Percentiles rank a stretch among this genome's conserved stretches.
Conservation (phyloP, 2,329 filamentous ascomycete species). For the Fusarium penzigii region DNA sequence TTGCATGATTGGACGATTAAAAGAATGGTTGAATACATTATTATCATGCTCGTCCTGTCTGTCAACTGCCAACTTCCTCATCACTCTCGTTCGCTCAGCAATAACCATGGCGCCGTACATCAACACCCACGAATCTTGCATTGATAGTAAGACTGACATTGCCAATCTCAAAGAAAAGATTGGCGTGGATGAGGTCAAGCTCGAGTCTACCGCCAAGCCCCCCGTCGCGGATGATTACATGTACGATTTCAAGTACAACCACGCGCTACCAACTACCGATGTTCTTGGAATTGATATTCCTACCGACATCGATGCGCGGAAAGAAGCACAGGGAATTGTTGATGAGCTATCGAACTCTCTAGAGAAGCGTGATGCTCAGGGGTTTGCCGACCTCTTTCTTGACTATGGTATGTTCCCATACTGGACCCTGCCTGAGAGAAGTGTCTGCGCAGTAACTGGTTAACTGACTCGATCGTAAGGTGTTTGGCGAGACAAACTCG, state of each 20-base stretch:
- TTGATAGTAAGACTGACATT: background rate
- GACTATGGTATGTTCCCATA: background rate
- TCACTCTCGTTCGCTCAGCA: conserved; percentile 3
- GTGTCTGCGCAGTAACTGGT: conserved; percentile 1
- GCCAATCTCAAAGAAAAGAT: conserved; percentile 2
- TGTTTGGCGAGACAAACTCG: conserved; percentile 39
- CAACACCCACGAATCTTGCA: conserved; percentile 2
- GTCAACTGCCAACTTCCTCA: background rate
- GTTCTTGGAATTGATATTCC: conserved; percentile 32
- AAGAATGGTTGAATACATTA: background rate
- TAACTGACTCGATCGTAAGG: conserved; percentile 23
- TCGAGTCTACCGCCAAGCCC: conserved; percentile 4
- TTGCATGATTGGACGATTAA: background rate
- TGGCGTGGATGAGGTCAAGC: conserved; percentile 1
- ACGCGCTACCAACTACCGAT: conserved; percentile 33
- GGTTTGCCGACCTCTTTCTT: conserved; percentile 4
- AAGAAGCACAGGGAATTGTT: conserved; percentile 21
- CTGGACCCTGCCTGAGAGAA: background rate
- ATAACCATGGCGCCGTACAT: conserved; percentile 6
- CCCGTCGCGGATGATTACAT: conserved; percentile 41
- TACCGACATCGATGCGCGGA: conserved; percentile 16
- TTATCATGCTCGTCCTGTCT: background rate
- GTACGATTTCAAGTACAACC: conserved; percentile 44
- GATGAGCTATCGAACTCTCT: conserved; percentile 16
- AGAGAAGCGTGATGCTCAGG: background rate